A percentile compares a stretch with the other conserved stretches of the same genome.
Evolutionary conservation across 176 grass and related monocot species (phyloP).

Genomic region (Aegilops bicornis): DNA sequence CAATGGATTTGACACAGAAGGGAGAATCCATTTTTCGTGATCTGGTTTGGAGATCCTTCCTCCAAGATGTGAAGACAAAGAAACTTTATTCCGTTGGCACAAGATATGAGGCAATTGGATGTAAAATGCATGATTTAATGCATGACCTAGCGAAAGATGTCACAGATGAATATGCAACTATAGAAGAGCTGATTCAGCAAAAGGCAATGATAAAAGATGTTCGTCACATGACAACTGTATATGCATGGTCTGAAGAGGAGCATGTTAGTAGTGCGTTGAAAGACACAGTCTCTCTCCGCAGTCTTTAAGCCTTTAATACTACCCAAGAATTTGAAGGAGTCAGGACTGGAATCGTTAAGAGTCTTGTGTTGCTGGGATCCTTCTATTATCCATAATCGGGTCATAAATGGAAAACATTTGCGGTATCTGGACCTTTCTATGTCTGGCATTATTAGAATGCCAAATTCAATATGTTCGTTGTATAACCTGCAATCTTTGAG

Average conservation of each 20-base stretch:
- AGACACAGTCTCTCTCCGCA: not conserved
- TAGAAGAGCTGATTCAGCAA: not conserved
- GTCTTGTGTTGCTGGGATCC: not conserved
- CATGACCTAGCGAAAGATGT: conserved; percentile 25
- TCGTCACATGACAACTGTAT: not conserved
- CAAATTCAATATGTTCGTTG: not conserved
- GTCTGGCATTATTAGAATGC: not conserved
- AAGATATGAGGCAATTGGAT: not conserved
- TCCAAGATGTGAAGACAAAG: not conserved
- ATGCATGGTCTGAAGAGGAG: too few species aligned
- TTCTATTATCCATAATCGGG: not conserved
- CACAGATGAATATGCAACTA: not conserved
- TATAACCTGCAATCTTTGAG: not conserved
- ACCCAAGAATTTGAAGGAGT: not conserved
- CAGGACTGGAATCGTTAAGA: not conserved
- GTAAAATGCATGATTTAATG: conserved; percentile 36
- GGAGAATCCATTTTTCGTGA: not conserved
- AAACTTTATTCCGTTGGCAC: too few species aligned
- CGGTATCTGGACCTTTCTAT: not conserved
- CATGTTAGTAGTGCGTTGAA: too few species aligned
- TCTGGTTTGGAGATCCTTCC: conserved; percentile 22
- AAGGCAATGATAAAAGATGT: not conserved
- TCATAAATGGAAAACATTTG: not conserved
- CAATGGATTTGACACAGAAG: not conserved
- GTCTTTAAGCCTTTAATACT: not conserved